These are phyloP conservation scores for Fusarium circinatum DNA, from an alignment of 2,329 filamentous ascomycete species.

Conservation along the genomic window DNA sequence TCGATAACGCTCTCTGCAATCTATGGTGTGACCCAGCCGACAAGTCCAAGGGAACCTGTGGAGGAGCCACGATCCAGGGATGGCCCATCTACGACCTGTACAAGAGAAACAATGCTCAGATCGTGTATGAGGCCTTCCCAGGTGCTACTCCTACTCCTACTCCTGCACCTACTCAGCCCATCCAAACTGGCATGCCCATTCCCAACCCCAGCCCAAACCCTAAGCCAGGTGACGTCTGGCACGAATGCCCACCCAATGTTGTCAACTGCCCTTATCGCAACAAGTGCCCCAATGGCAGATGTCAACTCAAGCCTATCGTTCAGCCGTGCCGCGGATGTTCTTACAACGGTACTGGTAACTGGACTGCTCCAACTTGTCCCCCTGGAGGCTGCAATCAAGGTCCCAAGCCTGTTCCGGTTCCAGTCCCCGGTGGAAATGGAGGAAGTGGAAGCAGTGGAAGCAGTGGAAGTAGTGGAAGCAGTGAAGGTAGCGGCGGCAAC, in stretches of 20 bases:
- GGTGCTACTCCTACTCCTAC: constrained; percentile 8
- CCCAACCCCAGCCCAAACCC: not conserved
- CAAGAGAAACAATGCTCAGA: constrained; percentile 29
- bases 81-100: constrained; percentile 36
- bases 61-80: constrained; percentile 23
- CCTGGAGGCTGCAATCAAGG: constrained; percentile 28
- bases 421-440: constrained; percentile 2
- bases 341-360: constrained; percentile 23
- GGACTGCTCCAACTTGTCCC: constrained; percentile 32
- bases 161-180: constrained; percentile 1
- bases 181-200: constrained; percentile 3
- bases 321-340: constrained; percentile 28
- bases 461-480: not conserved
- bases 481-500: not conserved
- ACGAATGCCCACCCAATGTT: constrained; percentile 31
- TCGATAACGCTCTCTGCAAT: constrained; percentile 28
- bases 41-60: constrained; percentile 30
- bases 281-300: constrained; percentile 26
- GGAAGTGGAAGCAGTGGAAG: not conserved
- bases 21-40: constrained; percentile 29
- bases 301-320: constrained; percentile 17
- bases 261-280: constrained; percentile 34
- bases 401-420: constrained; percentile 12
- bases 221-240: constrained; percentile 31
- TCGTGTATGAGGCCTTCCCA: constrained; percentile 21